phyloP scores from a whole-genome alignment of 169 alveolate species.

The Plasmodium adleri region DNA sequence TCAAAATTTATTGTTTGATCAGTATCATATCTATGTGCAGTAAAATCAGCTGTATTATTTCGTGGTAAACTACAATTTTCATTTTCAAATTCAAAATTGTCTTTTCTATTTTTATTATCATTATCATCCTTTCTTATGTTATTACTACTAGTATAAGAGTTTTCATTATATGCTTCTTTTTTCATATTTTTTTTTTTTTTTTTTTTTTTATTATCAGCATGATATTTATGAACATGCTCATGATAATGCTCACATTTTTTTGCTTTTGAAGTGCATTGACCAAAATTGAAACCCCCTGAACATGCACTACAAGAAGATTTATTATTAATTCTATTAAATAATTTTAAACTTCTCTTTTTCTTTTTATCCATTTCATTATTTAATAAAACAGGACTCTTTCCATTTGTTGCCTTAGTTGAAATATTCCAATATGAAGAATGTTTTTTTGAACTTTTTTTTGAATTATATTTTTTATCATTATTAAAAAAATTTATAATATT shows the following conservation, averaged over 20 bases:
- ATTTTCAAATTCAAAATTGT: slow-evolving; percentile 6
- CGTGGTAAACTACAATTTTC: slow-evolving; percentile 19
- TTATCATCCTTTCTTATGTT: not conserved
- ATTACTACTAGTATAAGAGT: too few species aligned
- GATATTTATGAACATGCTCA: too few species aligned
- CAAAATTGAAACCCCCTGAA: slow-evolving; percentile 6
- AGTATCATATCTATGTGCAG: slow-evolving; percentile 49
- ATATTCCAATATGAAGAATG: slow-evolving; percentile 17
- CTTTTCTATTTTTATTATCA: not conserved
- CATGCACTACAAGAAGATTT: not conserved
- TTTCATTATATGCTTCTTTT: too few species aligned
- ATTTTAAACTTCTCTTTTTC: not conserved
- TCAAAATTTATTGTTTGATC: slow-evolving; percentile 70
- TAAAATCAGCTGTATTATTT: slow-evolving; percentile 45
- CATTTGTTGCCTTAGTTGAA: slow-evolving; percentile 39
- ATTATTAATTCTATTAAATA: not conserved
- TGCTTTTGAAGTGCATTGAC: not conserved
- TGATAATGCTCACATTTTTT: not conserved
- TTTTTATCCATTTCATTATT: slow-evolving; percentile 36
- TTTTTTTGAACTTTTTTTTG: not conserved
- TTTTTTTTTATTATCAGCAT: not conserved
- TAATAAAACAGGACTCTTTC: slow-evolving; percentile 14
- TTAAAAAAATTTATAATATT: slow-evolving; percentile 40
- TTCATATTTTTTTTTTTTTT: not conserved
- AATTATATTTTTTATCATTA: slow-evolving; percentile 16